phyloP scores from a whole-genome alignment of 768 basidiomycete genomes.

The Lyophyllum decastes region DNA sequence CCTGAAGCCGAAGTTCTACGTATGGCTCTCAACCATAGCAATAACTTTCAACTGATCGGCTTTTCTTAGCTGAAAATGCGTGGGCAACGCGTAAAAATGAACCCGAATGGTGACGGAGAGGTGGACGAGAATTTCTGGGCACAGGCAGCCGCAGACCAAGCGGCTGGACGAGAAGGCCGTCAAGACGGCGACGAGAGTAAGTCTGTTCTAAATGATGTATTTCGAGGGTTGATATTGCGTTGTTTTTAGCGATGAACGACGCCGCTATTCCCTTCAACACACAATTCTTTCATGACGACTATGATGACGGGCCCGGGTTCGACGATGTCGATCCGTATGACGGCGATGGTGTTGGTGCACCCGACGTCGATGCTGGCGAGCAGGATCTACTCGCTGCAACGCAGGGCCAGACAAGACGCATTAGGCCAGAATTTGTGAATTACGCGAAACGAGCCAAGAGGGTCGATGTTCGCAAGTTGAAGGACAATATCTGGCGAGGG shows the following conservation, averaged over 20 bases:
- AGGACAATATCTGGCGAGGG: slow-evolving; percentile 97
- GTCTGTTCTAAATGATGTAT: slow-evolving; percentile 16
- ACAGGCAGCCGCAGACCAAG: slow-evolving; percentile 85
- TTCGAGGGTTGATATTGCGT: neutral
- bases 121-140: slow-evolving; percentile 98
- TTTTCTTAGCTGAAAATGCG: slow-evolving; percentile 81
- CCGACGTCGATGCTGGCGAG: slow-evolving; percentile 65
- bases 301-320: slow-evolving; percentile 76
- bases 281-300: slow-evolving; percentile 95
- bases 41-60: slow-evolving; percentile 3
- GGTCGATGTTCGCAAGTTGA: slow-evolving; percentile 94
- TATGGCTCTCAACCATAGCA: slow-evolving; percentile 36
- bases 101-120: slow-evolving; percentile 76
- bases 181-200: slow-evolving; percentile 64
- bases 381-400: slow-evolving; percentile 88
- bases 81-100: slow-evolving; percentile 59
- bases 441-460: slow-evolving; percentile 95
- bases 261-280: slow-evolving; percentile 84
- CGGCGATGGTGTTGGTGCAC: slow-evolving; percentile 39
- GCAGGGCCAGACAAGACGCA: slow-evolving; percentile 72
- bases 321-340: slow-evolving; percentile 58
- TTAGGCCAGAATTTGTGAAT: slow-evolving; percentile 86
- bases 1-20: slow-evolving; percentile 93
- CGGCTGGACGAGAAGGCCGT: slow-evolving; percentile 53
- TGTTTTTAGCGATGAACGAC: slow-evolving; percentile 30